Evolutionary conservation across 495 filamentous ascomycete species (phyloP).

Genomic region (Aspergillus diversus): DNA sequence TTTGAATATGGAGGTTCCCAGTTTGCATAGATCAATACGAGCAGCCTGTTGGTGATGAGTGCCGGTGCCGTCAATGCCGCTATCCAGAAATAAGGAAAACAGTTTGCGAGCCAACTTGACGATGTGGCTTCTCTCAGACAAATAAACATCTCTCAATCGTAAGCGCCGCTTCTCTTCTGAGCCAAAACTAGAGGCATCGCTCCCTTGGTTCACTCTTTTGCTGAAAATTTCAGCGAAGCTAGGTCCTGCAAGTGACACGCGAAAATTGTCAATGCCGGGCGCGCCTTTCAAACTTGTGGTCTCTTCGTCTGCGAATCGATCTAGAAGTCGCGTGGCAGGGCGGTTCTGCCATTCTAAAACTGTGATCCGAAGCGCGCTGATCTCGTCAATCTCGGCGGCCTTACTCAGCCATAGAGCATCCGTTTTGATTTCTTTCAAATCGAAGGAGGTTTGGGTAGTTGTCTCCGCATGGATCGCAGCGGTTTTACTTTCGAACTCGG

Average conservation of each 20-base stretch:
- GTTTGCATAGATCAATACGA: conserved; percentile 26
- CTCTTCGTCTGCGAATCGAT: conserved; percentile 70
- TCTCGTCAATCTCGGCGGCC: conserved; percentile 74
- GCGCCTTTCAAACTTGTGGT: conserved; percentile 67
- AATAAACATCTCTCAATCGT: conserved; percentile 67
- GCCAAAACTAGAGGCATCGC: conserved; percentile 59
- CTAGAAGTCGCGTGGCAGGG: conserved; percentile 63
- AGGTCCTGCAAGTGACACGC: conserved; percentile 51
- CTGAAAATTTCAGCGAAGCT: conserved; percentile 43
- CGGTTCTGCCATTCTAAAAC: conserved; percentile 84
- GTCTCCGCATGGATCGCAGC: conserved; percentile 87
- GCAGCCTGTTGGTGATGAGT: conserved; percentile 14
- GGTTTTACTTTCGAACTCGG: conserved; percentile 82
- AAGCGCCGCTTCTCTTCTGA: conserved; percentile 58
- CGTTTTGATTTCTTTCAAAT: conserved; percentile 80
- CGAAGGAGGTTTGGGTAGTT: conserved; percentile 64
- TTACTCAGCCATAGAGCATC: conserved; percentile 86
- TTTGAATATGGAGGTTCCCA: conserved; percentile 40
- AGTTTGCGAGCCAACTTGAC: conserved; percentile 50
- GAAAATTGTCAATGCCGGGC: conserved; percentile 59
- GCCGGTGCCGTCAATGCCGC: conserved; percentile 18
- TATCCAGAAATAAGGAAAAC: conserved; percentile 40
- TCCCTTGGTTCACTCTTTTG: conserved; percentile 39
- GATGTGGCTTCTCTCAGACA: conserved; percentile 63
- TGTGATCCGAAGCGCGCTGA: conserved; percentile 78